Conservation (phyloP, 352 stramenopile genomes). For the Phytophthora crassamura region DNA sequence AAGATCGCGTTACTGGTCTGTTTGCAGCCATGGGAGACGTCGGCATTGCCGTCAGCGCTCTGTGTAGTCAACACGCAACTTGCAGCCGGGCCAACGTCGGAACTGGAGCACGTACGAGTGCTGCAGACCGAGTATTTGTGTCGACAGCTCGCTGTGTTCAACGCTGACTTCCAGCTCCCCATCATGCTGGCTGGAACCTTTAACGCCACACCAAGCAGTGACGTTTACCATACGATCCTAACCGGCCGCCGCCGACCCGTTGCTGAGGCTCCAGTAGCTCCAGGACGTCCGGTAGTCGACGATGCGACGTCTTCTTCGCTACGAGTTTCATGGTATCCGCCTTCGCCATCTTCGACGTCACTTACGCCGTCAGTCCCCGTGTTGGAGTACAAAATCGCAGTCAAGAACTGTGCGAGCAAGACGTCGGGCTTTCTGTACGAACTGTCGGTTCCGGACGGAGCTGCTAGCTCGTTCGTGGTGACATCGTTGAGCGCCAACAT, state of each 20-base stretch:
- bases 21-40: constrained; percentile 87
- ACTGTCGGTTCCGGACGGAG: constrained; percentile 37
- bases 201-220: constrained; percentile 76
- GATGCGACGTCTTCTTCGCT: constrained; percentile 59
- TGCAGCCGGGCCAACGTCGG: constrained; percentile 26
- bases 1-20: constrained; percentile 75
- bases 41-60: constrained; percentile 66
- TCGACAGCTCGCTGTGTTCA: constrained; percentile 74
- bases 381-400: constrained; percentile 59
- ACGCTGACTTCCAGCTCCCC: constrained; percentile 84
- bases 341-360: constrained; percentile 19
- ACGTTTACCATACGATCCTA: constrained; percentile 83
- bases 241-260: constrained; percentile 61
- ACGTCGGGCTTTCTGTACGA: constrained; percentile 67
- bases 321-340: constrained; percentile 51
- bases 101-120: constrained; percentile 68
- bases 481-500: constrained; percentile 76
- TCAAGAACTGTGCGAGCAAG: constrained; percentile 69
- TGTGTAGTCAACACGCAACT: constrained; percentile 67
- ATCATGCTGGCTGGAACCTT: constrained; percentile 86
- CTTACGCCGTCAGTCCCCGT: constrained; percentile 27
- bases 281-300: constrained; percentile 42
- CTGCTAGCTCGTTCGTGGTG: constrained; percentile 39
- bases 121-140: constrained; percentile 78
- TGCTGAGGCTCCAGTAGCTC: constrained; percentile 47